phyloP scores from a whole-genome alignment of 1,284 basidiomycete species.

The Ganoderma meredithae region DNA sequence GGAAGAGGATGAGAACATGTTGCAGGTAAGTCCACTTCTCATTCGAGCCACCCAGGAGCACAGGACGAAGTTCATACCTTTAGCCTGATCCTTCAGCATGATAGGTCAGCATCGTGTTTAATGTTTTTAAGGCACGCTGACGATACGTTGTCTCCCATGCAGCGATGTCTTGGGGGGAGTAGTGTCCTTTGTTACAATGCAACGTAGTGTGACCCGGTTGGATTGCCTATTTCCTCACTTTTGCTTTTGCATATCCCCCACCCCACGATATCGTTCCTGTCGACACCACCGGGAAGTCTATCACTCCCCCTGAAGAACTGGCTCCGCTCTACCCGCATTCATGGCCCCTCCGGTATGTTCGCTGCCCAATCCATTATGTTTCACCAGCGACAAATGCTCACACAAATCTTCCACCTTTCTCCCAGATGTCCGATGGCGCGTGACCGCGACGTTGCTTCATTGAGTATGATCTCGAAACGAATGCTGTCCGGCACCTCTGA shows the following conservation, averaged over 20 bases:
- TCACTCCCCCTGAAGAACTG: not conserved
- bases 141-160: not conserved
- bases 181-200: too few relatives aligned
- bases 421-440: not conserved
- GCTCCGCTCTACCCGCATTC: constrained; percentile 1
- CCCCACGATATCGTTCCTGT: too few relatives aligned
- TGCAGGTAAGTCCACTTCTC: not conserved
- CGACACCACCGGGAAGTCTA: too few relatives aligned
- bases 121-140: not conserved
- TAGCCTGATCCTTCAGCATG: not conserved
- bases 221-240: not conserved
- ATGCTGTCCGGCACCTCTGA: not conserved
- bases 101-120: not conserved
- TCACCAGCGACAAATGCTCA: not conserved
- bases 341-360: not conserved
- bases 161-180: not conserved
- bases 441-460: not conserved
- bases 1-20: too few relatives aligned
- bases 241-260: not conserved
- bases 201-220: not conserved
- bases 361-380: not conserved
- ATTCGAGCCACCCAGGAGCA: not conserved
- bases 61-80: not conserved
- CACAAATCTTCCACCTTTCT: not conserved
- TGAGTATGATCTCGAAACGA: not conserved